Conservation (phyloP, 768 basidiomycete genomes). For the Mycena filopes region DNA sequence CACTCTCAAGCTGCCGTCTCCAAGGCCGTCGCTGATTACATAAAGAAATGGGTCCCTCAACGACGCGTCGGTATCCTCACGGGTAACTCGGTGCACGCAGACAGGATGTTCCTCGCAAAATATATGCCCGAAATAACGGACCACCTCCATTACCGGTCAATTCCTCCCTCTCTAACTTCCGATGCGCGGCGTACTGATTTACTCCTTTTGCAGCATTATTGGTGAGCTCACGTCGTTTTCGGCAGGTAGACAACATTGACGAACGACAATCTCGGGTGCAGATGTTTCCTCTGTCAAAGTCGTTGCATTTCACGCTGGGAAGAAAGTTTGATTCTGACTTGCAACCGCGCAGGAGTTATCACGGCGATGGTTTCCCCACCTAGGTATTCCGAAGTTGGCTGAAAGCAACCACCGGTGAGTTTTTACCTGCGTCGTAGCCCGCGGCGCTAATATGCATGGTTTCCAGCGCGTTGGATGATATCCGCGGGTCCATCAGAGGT, state of each 20-base stretch:
- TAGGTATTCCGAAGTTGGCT: conserved; percentile 43
- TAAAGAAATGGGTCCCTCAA: conserved; percentile 86
- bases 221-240: conserved; percentile 23
- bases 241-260: neutral
- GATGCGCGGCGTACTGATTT: conserved; percentile 1
- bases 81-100: conserved; percentile 88
- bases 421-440: neutral
- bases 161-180: conserved; percentile 13
- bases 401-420: conserved; percentile 69
- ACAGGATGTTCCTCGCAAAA: conserved; percentile 74
- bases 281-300: conserved; percentile 90
- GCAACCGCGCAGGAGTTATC: conserved; percentile 66
- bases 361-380: conserved; percentile 74
- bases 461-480: conserved; percentile 84
- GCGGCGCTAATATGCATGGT: neutral
- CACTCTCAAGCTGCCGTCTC: conserved; percentile 70
- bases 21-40: conserved; percentile 73
- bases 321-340: neutral
- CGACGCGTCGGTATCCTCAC: conserved; percentile 75
- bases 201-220: conserved; percentile 30
- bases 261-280: conserved; percentile 39
- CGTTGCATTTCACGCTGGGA: conserved; percentile 1
- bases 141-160: conserved; percentile 84
- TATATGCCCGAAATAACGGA: conserved; percentile 86
- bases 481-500: conserved; percentile 81